phyloP scores from a whole-genome alignment of 441 rosid species.

The Gossypium schwendimanii region DNA sequence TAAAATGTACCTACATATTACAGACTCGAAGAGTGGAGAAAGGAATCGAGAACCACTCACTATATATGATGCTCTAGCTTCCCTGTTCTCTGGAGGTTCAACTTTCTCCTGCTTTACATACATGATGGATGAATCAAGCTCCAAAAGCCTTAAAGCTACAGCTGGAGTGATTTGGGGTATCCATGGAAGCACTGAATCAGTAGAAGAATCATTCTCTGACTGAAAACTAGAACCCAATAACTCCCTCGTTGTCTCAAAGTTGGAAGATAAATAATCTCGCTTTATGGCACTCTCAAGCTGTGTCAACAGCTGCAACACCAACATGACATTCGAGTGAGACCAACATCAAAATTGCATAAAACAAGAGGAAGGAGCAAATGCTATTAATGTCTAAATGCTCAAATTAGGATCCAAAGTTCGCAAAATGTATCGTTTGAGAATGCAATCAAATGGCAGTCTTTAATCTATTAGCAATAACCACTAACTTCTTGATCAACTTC shows the following conservation, averaged over 20 bases:
- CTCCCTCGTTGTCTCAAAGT: constrained; percentile 67
- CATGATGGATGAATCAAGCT: constrained; percentile 62
- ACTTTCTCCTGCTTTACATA: constrained; percentile 47
- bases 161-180: constrained; percentile 81
- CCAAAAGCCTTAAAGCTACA: constrained; percentile 74
- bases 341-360: background rate
- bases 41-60: constrained; percentile 29
- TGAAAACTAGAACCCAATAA: constrained; percentile 33
- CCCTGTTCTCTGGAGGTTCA: constrained; percentile 35
- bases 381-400: background rate
- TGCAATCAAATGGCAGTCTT: background rate
- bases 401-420: background rate
- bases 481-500: background rate
- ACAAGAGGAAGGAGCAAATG: background rate
- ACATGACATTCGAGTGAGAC: background rate
- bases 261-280: constrained; percentile 56
- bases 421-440: background rate
- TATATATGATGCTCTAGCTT: constrained; percentile 29
- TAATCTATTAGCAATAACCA: background rate
- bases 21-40: background rate
- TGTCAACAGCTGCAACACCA: constrained; percentile 58
- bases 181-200: constrained; percentile 67
- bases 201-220: constrained; percentile 20
- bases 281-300: constrained; percentile 64
- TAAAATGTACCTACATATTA: background rate